Conservation (phyloP, 2,329 filamentous ascomycete species). For the Incumbomyces delicatus region DNA sequence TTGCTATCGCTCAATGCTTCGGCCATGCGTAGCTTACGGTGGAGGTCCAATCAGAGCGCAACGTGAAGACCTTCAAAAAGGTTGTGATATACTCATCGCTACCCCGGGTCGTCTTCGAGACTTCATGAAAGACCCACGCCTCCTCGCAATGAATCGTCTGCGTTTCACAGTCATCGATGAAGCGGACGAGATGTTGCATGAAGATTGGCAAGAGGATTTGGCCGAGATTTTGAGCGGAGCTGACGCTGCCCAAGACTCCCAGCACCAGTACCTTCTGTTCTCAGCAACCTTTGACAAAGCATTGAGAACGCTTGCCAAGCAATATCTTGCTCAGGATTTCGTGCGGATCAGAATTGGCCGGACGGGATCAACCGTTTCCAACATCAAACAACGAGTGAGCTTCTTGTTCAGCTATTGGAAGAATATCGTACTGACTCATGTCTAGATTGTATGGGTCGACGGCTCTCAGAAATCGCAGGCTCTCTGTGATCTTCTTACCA, state of each 20-base stretch:
- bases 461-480: constrained; percentile 57
- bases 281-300: constrained; percentile 85
- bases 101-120: constrained; percentile 80
- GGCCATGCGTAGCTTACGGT: constrained; percentile 82
- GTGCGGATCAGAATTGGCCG: constrained; percentile 79
- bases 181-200: constrained; percentile 80
- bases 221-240: constrained; percentile 67
- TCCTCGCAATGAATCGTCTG: constrained; percentile 65
- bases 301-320: constrained; percentile 64
- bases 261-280: constrained; percentile 69
- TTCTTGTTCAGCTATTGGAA: background rate
- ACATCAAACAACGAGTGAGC: constrained; percentile 64
- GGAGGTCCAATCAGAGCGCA: constrained; percentile 65
- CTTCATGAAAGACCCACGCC: constrained; percentile 58
- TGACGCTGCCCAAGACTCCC: constrained; percentile 65
- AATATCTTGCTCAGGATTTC: constrained; percentile 64
- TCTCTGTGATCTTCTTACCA: constrained; percentile 61
- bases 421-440: constrained; percentile 10
- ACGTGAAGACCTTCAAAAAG: constrained; percentile 61
- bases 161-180: constrained; percentile 82
- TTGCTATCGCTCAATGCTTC: constrained; percentile 89
- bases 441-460: constrained; percentile 56
- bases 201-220: constrained; percentile 70
- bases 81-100: constrained; percentile 81
- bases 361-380: constrained; percentile 68